Conservation (phyloP, 768 basidiomycete species). For the Tylopilus subfusipes region DNA sequence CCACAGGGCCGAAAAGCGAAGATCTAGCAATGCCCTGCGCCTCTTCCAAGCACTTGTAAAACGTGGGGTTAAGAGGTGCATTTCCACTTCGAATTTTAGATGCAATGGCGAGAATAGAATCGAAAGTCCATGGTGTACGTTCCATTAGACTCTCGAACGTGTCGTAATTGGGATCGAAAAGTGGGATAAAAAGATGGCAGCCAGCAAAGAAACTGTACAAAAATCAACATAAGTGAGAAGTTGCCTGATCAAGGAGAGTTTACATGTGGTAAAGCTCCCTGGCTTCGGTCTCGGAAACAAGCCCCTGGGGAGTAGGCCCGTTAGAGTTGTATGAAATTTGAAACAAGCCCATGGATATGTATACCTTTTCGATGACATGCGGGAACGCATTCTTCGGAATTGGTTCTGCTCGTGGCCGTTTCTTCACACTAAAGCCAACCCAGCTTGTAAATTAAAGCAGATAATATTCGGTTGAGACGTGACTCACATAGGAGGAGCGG, state of each 20-base stretch:
- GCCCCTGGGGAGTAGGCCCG: constrained; percentile 47
- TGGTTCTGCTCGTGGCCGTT: constrained; percentile 80
- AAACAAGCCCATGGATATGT: background rate
- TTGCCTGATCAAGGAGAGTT: constrained; percentile 28
- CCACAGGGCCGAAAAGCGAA: constrained; percentile 89
- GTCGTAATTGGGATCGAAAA: constrained; percentile 92
- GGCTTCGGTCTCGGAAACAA: constrained; percentile 83
- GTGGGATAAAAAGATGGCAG: constrained; percentile 93
- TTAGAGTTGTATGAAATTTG: background rate
- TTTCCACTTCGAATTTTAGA: constrained; percentile 90
- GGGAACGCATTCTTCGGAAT: constrained; percentile 84
- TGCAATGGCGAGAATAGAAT: constrained; percentile 89
- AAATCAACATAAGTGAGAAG: constrained; percentile 1
- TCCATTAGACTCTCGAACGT: constrained; percentile 90
- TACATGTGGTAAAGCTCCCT: constrained; percentile 90
- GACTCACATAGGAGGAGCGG: constrained; percentile 54
- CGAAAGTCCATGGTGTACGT: constrained; percentile 93
- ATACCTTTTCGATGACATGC: constrained; percentile 83
- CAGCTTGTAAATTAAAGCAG: background rate
- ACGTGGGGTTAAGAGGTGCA: constrained; percentile 78
- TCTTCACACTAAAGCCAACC: constrained; percentile 50
- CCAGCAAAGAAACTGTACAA: constrained; percentile 84
- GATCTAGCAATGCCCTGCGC: constrained; percentile 94
- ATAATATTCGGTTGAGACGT: background rate
- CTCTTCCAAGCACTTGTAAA: constrained; percentile 90